Conservation (phyloP, 306 rosid species). For the Rubus idaeus region DNA sequence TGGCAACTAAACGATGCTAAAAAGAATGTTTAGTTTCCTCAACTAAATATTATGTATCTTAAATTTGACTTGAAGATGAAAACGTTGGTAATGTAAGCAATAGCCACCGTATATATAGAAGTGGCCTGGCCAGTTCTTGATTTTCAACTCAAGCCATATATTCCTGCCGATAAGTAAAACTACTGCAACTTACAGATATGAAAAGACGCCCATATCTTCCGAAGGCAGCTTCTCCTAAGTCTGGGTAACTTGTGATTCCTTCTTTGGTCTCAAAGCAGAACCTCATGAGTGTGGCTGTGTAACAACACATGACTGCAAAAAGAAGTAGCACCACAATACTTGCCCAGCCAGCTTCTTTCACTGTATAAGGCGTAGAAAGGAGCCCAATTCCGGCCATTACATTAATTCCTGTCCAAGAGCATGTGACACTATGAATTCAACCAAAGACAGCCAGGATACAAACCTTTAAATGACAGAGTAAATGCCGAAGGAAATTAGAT, state of each 20-base stretch:
- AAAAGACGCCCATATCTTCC: constrained; percentile 69
- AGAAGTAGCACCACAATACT: constrained; percentile 57
- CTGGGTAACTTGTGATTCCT: constrained; percentile 66
- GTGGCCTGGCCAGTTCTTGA: background rate
- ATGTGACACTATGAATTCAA: constrained; percentile 13
- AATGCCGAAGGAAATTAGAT: background rate
- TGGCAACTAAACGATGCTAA: constrained; percentile 9
- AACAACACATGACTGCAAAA: constrained; percentile 72
- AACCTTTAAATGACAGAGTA: background rate
- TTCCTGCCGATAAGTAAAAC: background rate
- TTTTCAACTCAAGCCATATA: background rate
- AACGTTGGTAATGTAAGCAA: background rate
- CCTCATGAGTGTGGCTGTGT: constrained; percentile 79
- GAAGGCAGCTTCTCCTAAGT: constrained; percentile 86
- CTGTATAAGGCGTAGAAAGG: constrained; percentile 66
- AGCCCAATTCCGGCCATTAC: constrained; percentile 86
- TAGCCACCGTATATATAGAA: background rate
- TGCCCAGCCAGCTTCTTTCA: constrained; percentile 81
- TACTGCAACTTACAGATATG: constrained; percentile 58
- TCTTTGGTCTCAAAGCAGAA: constrained; percentile 68
- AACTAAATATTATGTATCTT: background rate
- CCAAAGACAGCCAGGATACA: background rate
- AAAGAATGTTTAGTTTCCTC: background rate
- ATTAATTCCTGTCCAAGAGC: constrained; percentile 57
- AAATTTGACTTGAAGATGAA: background rate